A percentile compares a stretch with the other conserved stretches of the same genome.
Conservation (phyloP, 2,329 filamentous ascomycete species). For the Sclerotinia nivalis region DNA sequence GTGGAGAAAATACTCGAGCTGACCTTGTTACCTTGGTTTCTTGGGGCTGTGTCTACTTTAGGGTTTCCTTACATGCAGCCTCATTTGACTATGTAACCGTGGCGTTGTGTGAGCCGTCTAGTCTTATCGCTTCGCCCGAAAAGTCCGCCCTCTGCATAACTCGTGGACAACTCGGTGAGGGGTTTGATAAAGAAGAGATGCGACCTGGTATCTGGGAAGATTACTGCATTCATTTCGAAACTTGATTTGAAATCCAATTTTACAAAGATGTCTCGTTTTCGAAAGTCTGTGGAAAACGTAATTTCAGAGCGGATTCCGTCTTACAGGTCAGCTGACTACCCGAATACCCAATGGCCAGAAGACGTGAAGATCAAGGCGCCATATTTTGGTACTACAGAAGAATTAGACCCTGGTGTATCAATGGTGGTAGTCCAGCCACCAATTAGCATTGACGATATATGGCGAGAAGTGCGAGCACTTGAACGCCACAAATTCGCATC, state of each 20-base stretch:
- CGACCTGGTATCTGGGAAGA: not conserved
- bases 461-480: constrained; percentile 22
- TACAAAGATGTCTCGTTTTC: not conserved
- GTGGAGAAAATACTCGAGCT: not conserved
- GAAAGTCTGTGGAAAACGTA: not conserved
- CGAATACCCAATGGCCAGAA: not conserved
- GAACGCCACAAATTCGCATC: constrained; percentile 21
- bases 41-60: constrained; percentile 4
- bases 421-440: not conserved
- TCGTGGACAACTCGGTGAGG: not conserved
- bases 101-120: not conserved
- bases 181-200: constrained; percentile 9
- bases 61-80: not conserved
- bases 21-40: not conserved
- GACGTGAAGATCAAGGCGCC: not conserved
- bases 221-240: not conserved
- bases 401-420: not conserved
- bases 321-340: constrained; percentile 18
- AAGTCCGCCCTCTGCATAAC: not conserved
- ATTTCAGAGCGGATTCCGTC: not conserved
- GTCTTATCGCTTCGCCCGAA: constrained; percentile 4
- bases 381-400: not conserved
- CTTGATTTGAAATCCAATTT: not conserved
- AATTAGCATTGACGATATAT: constrained; percentile 20
- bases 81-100: not conserved